Evolutionary conservation across 176 grass and related monocot species (phyloP).

Genomic region (Areca catechu): DNA sequence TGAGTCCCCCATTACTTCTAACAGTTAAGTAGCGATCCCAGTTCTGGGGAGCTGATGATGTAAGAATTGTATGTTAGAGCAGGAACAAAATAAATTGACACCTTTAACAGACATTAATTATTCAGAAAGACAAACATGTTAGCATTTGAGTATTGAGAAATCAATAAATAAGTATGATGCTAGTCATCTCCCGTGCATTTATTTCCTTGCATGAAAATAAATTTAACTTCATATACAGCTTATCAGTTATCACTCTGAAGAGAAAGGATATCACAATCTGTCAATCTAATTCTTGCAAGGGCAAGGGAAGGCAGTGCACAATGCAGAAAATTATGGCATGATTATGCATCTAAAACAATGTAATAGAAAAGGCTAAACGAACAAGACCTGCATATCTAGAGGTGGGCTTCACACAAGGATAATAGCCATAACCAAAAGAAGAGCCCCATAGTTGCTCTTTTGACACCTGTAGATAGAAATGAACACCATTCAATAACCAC

Average conservation of each 20-base stretch:
- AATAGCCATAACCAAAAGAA: conserved; percentile 50
- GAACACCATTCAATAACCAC: neutral
- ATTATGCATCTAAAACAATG: neutral
- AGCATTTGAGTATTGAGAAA: neutral
- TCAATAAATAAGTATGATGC: too few species aligned
- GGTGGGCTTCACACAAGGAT: conserved; percentile 61
- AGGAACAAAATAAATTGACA: conserved; percentile 7
- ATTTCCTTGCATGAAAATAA: neutral
- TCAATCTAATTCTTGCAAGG: neutral
- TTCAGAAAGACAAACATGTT: neutral
- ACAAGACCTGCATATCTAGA: conserved; percentile 61
- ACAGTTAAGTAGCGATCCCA: conserved; percentile 63
- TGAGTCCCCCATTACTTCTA: conserved; percentile 92
- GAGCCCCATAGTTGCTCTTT: conserved; percentile 54
- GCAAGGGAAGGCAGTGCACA: neutral
- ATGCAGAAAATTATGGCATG: neutral
- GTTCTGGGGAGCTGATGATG: conserved; percentile 36
- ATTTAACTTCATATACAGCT: neutral
- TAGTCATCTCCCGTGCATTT: too few species aligned
- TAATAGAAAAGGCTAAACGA: conserved; percentile 10
- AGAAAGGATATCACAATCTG: neutral
- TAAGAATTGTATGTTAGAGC: conserved; percentile 15
- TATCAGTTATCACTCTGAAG: neutral
- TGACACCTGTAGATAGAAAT: conserved; percentile 32
- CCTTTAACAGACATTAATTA: neutral